Evolutionary conservation across 345 rosid species (phyloP).

Genomic region (Gynandropsis gynandra): DNA sequence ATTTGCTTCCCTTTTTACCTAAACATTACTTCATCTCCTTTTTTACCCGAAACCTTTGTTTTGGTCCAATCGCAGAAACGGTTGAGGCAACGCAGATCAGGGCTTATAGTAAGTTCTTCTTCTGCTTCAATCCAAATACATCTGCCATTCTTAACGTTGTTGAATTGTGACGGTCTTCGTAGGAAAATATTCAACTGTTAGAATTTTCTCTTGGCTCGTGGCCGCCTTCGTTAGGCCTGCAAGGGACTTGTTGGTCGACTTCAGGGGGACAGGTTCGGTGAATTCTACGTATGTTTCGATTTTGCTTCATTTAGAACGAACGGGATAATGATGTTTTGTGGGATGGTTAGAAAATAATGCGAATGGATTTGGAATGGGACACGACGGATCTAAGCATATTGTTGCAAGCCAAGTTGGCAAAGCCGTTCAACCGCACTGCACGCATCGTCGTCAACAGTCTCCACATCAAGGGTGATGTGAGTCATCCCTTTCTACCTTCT

Average conservation of each 20-base stretch:
- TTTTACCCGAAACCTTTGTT: no score
- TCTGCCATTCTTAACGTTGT: conserved; percentile 14
- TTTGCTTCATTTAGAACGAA: conserved; percentile 10
- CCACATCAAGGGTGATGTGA: conserved; percentile 90
- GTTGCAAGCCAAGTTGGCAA: conserved; percentile 81
- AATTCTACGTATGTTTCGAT: background rate
- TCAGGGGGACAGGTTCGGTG: conserved; percentile 73
- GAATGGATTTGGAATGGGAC: conserved; percentile 81
- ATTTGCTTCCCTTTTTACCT: no score
- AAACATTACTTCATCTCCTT: no score
- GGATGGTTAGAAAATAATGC: conserved; percentile 60
- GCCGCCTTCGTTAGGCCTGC: conserved; percentile 75
- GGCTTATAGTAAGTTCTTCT: conserved; percentile 61
- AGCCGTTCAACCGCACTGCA: conserved; percentile 80
- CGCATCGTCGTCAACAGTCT: conserved; percentile 84
- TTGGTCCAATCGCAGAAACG: conserved; percentile 54
- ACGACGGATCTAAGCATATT: conserved; percentile 70
- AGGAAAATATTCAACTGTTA: conserved; percentile 74
- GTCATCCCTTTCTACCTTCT: conserved; percentile 12
- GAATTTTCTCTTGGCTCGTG: conserved; percentile 80
- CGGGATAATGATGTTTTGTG: no score
- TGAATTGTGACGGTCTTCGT: conserved; percentile 16
- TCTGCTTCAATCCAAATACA: conserved; percentile 1
- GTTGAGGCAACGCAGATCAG: conserved; percentile 54
- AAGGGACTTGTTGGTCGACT: conserved; percentile 75